Evolutionary conservation across 352 stramenopile species (phyloP), one percentile per base, ranked within the genome.

Genomic region (Globisporangium carolinianum): DNA sequence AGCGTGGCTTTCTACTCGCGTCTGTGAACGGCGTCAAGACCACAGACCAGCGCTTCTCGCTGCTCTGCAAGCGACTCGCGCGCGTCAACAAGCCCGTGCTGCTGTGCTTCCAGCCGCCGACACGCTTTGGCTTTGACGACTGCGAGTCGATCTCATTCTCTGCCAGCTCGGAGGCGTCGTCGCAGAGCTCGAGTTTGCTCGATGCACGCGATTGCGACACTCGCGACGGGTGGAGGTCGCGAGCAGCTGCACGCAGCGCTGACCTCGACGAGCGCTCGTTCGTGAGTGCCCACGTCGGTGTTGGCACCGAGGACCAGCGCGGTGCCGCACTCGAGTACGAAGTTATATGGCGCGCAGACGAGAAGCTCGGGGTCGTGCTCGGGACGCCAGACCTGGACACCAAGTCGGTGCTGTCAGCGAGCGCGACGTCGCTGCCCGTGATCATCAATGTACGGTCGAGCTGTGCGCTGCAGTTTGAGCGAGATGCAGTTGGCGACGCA

Each of bases 11-110:
- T 54, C 52, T 72, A 14, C 69, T 90, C 3, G 62, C 69, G 9
- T 75, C 73, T 8, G 73, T 90, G 37, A 88, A 90, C 46, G 74
- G 75, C 6, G 37, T 61, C 36, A 63, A 57, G 47, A 74, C 68
- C 8, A 62, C 69, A 12, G 56, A 59, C 6, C 48, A 42, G 3
- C 35, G 38, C 32, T 69, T 90, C n/a, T 35, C 67, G n/a, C 58
- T 69, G 12, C 36, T 85, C 14, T 70, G 66, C 36, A 42, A 50
- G 17, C 60, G 81, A 9, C 65, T 90, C 5, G 47, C 66, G 24
- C 61, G 10, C 2, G 57, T 72, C 11, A 45, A 55, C 17, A 90
- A 90, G 51, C 80, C 80, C 1, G 55, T 83, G 5, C 54, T 68
- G 51, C 63, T 90, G 47, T 46, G 77, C 7, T 90, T 90, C 53